A percentile compares a stretch with the other conserved stretches of the same genome.
phyloP scores from a whole-genome alignment of 805 yeast species.

The Pichia phayaonensis region DNA sequence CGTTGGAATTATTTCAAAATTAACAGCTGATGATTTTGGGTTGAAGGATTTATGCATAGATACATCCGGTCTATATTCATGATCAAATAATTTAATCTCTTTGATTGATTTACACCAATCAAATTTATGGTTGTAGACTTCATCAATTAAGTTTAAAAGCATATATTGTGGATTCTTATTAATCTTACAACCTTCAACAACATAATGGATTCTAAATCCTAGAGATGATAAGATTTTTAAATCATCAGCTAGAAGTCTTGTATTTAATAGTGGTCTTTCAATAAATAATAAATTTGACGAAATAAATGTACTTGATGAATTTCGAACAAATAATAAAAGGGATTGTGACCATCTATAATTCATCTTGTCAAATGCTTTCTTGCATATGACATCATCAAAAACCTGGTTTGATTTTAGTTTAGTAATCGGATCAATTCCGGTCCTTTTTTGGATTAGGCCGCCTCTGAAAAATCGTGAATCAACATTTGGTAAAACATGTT shows the following conservation, averaged over 20 bases:
- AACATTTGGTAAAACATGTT: background rate
- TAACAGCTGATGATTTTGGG: background rate
- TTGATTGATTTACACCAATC: background rate
- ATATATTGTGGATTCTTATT: background rate
- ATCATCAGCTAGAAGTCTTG: background rate
- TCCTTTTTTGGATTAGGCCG: background rate
- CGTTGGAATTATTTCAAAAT: background rate
- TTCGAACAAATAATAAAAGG: background rate
- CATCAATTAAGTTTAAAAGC: background rate
- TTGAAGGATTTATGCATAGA: background rate
- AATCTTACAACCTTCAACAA: background rate
- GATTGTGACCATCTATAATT: constrained; percentile 2
- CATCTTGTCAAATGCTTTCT: background rate
- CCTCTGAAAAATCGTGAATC: background rate
- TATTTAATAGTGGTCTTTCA: background rate
- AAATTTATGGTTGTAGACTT: constrained; percentile 2
- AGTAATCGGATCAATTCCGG: background rate
- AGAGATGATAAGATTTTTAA: background rate
- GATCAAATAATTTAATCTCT: background rate
- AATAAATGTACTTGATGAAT: no score
- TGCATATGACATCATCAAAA: background rate
- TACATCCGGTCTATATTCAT: background rate
- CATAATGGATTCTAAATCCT: background rate
- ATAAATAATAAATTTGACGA: constrained; percentile 2
- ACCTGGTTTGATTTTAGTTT: background rate